Evolutionary conservation across 2,329 filamentous ascomycete genomes (phyloP), one percentile per base, ranked within the genome.

Genomic region (Pestalotiopsis sp.): DNA sequence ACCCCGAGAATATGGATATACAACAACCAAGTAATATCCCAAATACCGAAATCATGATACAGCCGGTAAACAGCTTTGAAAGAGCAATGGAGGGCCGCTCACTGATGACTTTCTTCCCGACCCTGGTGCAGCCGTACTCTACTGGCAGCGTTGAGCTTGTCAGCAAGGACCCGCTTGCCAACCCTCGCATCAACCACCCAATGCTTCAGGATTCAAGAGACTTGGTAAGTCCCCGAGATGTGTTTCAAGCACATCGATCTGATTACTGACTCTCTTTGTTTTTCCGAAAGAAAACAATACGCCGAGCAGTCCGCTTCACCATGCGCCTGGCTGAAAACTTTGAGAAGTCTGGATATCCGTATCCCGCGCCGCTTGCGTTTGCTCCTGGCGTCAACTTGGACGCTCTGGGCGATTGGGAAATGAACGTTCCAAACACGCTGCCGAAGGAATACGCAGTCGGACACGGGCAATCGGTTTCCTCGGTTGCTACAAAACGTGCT

Each of bases 41-140:
- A 5, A 65, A 72, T 20, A 68, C 69, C 23, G 71, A 72, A 52
- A 63, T 72, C 62, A 70, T 72, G 68, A 5, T 70, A 39, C 61
- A 68, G 45, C 68, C 69, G 7, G 66, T 38, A 9, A 68, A 25
- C 64, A 20, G 62, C 20, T 39, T 70, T 20, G 68, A 69, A 23
- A 58, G 61, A 41, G 52, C 60, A 17, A 49, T 70, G 17, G 4
- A 31, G 31, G 67, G 66, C 41, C 60, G 17, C 27, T 61, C 66
- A 1, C 45, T 71, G 13, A 67, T 70, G 20, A 61, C 65, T 56
- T 56, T 70, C 12, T 67, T 68, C 31, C 68, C 68, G 45, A 68
- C 68, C 3, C 4, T 70, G 20, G 61, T 68, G 9, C 68, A 71
- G 49, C 68, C 70, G 12, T 49, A 7, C 25, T 45, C 56, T 1